Conservation (phyloP, 1,284 basidiomycete genomes). For the Cutaneotrichosporon mucoides region DNA sequence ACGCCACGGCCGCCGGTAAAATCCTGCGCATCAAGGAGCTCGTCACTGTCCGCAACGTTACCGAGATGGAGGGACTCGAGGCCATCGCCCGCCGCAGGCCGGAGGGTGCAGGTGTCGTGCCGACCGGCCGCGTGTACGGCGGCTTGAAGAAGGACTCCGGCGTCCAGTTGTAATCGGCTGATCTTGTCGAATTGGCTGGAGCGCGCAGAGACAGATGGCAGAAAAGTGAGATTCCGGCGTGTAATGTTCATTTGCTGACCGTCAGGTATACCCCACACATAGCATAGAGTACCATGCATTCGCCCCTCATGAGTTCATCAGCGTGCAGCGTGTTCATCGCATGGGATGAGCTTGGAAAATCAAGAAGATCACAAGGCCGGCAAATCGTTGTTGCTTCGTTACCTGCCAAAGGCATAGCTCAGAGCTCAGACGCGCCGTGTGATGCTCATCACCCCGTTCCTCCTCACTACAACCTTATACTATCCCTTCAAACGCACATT, state of each 20-base stretch:
- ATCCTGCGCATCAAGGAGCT: conserved; percentile 55
- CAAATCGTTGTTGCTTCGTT: too few species aligned
- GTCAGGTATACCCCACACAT: not conserved
- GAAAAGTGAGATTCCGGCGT: not conserved
- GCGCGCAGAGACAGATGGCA: not conserved
- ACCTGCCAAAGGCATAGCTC: too few species aligned
- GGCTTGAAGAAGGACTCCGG: not conserved
- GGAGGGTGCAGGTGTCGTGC: conserved; percentile 41
- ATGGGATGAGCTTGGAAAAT: too few species aligned
- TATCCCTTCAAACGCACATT: too few species aligned
- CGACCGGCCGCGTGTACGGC: not conserved
- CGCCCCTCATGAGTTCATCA: not conserved
- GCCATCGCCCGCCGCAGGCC: conserved; percentile 26
- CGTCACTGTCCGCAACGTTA: conserved; percentile 53
- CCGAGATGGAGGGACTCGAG: conserved; percentile 29
- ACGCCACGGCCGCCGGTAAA: conserved; percentile 48
- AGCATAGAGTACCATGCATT: conserved; percentile 7
- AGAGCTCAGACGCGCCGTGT: too few species aligned
- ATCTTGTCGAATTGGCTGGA: too few species aligned
- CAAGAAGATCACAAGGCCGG: too few species aligned
- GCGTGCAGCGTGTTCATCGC: too few species aligned
- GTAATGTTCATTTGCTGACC: not conserved
- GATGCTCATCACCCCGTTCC: too few species aligned
- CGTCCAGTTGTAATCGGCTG: too few species aligned
- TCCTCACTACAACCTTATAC: too few species aligned